These are phyloP conservation scores for Leccinum variicolor DNA, from an alignment of 768 basidiomycete species.

Conservation along the genomic window DNA sequence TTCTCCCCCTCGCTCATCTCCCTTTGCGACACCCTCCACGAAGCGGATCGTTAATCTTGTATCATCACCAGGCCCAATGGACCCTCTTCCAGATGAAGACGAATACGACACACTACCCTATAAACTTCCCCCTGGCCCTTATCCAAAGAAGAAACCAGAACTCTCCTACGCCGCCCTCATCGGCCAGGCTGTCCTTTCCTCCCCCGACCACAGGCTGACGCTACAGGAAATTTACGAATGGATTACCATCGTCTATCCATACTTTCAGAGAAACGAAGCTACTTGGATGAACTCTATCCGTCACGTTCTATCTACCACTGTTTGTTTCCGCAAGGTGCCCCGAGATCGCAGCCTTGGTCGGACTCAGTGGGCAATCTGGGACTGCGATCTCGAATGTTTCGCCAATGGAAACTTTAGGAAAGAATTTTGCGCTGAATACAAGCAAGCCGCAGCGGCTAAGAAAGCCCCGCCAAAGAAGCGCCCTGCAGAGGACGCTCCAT, in stretches of 20 bases:
- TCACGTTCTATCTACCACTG: slow-evolving; percentile 92
- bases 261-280: slow-evolving; percentile 87
- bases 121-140: slow-evolving; percentile 80
- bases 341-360: slow-evolving; percentile 76
- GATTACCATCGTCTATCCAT: slow-evolving; percentile 92
- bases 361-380: slow-evolving; percentile 85
- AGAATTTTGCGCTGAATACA: slow-evolving; percentile 42
- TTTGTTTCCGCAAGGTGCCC: slow-evolving; percentile 83
- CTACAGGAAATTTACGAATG: slow-evolving; percentile 96
- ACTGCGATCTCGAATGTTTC: slow-evolving; percentile 81
- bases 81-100: slow-evolving; percentile 57
- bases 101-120: slow-evolving; percentile 70
- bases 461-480: slow-evolving; percentile 37
- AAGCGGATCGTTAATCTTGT: slow-evolving; percentile 66
- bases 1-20: slow-evolving; percentile 58
- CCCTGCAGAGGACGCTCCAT: slow-evolving; percentile 33
- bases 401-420: slow-evolving; percentile 80
- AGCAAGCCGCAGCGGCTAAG: slow-evolving; percentile 28
- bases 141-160: slow-evolving; percentile 75
- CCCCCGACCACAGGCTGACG: slow-evolving; percentile 77
- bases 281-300: slow-evolving; percentile 99
- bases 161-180: slow-evolving; percentile 94
- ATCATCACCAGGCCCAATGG: slow-evolving; percentile 82
- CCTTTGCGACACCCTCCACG: slow-evolving; percentile 57
- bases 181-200: slow-evolving; percentile 90